Base-by-base conservation (phyloP, 139 green algal genomes). In the Parachlorella kessleri region DNA sequence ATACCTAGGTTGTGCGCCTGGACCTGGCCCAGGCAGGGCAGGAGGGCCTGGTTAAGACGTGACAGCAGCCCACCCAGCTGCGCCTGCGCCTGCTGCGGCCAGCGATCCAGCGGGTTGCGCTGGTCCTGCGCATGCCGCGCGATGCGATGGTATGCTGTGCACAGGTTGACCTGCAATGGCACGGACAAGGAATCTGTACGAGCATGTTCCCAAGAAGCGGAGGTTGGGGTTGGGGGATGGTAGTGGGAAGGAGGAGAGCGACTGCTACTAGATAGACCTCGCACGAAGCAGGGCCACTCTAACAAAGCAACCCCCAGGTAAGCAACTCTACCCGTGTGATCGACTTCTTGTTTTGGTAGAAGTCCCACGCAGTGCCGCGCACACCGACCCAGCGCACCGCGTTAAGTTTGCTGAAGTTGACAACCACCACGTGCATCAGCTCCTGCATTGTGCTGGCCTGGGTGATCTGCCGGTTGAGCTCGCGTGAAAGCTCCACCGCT, bases 1-100 rank as follows among this genome's bases (percentile, higher is more conserved):
- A 24, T 38, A 79, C 74, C 75, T n/a, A 80, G 64, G 64, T 80
- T 80, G 40, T 80, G 75, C 23, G 65, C 75, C 64, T 80, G 75
- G 30, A 73, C 65, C 32, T 80, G 38, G 18, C 28, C 41, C 41
- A 80, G 24, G 14, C 32, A 10, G 33, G 39, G 28, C 24, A 73
- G 39, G 39, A 80, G 75, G 38, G 64, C 33, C 3, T 26, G 7
- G 35, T 80, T 80, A 2, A 80, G 65, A 33, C 71, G 30, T 26
- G 32, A 66, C 6, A 80, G 75, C 41, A 68, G 24, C 2, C 10
- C 6, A 24, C 75, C 75, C 75, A 80, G 75, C 75, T 80, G 75
- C 33, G 70, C 30, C 65, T 73, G 75, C 65, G 38, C 30, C 1
- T 14, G 33, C 2, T 21, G 42, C 5, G 75, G 75, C 66, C 66